Base-by-base conservation (phyloP, 2,329 filamentous ascomycete genomes). In the Polychaeton citri region DNA sequence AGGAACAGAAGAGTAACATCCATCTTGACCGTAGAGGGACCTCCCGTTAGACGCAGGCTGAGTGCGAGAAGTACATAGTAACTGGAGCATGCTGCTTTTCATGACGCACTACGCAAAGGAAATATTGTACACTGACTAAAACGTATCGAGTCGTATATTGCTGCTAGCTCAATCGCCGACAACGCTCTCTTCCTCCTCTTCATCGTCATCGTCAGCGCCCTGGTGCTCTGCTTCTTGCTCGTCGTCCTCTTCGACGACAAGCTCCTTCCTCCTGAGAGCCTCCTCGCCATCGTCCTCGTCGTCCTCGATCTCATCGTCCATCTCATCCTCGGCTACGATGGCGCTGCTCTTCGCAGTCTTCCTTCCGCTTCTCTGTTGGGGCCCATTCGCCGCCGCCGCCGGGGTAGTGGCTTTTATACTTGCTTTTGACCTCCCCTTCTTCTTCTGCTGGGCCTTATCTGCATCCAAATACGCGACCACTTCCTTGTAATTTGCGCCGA, bases 401-500 rank as follows among this genome's bases (percentile, higher is more conserved):
- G 36, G 34, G 15, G 16, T 35, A 17, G 13, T 38, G 15, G 59
- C 61, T 24, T 58, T 57, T 24, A 60, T 57, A 8, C 59, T 44
- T 50, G 57, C 63, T 49, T 65, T 67, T 45, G 58, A 63, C 35
- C 62, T 59, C 30, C 53, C 57, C 38, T 59, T 44, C 35, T 66
- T 64, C 46, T 68, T 67, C 30, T 72, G 58, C 50, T 78, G 76
- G 31, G 33, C 69, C 66, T 32, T 32, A 15, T 38, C 41, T 38
- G 80, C 74, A 49, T 94, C 86, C 3, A 96, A 65, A 55, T 80
- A 90, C 6, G 75, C 73, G 4, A 94, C 65, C 5, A 95, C 76
- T 49, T 90, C 85, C 51, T 80, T 83, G 66, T 83, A 92, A 54
- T 90, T 95, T 32, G 73, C 66, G 2, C 90, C 90, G 3, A 98